Base-by-base conservation (phyloP, 2,329 filamentous ascomycete species). In the Aspergillus transmontanensis region DNA sequence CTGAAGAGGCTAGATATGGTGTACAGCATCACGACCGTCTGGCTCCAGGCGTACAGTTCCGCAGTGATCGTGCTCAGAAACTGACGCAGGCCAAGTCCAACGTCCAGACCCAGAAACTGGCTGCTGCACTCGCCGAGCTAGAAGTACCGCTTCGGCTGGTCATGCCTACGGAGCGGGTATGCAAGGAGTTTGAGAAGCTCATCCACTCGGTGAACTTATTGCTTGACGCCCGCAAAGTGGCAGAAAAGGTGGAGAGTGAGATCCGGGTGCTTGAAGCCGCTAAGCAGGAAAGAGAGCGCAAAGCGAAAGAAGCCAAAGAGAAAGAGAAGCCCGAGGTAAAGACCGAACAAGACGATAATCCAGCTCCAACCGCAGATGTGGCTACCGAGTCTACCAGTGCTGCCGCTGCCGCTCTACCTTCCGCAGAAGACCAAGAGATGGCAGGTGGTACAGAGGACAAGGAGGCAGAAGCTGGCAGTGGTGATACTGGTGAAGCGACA, bases 11-110 rank as follows among this genome's bases (percentile, higher is more conserved):
- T 66, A 85, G 90, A 39, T 98, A 94, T 73, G 95, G 94, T 66
- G 90, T 99, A 11, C 87, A 90, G 9, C 88, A 92, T 69, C 90
- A 94, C 68, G 94, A 98, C 61, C 91, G 94, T 32, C 85, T 97
- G 45, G 89, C 90, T 1, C 90, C 90, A 10, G 94, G 95, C 7
- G 92, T 97, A 41, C 90, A 92, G 16, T 98, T 98, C 84, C 91
- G 94, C 14, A 93, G 93, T 67, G 82, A 83, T 66, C 81, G 80
- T 64, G 80, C 81, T 55, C 79, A 81, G 61, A 81, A 82, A 64
- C 76, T 83, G 58, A 81, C 80, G 4, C 81, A 82, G 65, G 82
- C 82, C 36, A 83, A 83, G 69, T 82, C 80, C 34, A 82, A 83
- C 64, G 79, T 82, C 2, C 82, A 83, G 65, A 80, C 81, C 0